These are phyloP conservation scores for Leishmania gerbilli DNA, from an alignment of 208 protist species.

Conservation along the genomic window DNA sequence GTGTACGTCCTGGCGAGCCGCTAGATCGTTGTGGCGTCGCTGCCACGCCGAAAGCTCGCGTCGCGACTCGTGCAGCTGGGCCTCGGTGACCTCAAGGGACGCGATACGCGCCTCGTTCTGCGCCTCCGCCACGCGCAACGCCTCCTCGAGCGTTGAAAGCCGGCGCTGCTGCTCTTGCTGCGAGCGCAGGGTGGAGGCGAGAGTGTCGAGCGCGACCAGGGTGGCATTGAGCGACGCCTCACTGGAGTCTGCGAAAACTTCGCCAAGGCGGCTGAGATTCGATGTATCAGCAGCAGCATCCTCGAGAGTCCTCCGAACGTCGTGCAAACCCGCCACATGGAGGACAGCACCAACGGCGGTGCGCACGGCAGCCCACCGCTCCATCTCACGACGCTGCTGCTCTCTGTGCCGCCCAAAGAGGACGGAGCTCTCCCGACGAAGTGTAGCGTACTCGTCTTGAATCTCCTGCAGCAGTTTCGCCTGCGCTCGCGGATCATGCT, in stretches of 20 bases:
- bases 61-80: conserved; percentile 9
- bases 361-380: conserved; percentile 15
- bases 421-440: conserved; percentile 5
- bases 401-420: neutral
- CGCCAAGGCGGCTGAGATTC: neutral
- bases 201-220: neutral
- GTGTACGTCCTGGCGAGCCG: conserved; percentile 7
- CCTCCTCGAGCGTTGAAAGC: conserved; percentile 10
- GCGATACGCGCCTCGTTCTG: conserved; percentile 8
- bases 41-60: conserved; percentile 14
- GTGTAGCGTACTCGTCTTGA: neutral
- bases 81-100: conserved; percentile 8
- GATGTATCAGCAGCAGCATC: neutral
- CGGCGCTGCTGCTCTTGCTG: conserved; percentile 6
- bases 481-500: neutral
- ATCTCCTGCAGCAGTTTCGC: neutral
- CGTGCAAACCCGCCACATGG: neutral
- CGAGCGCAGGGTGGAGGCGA: neutral
- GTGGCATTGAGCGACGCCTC: neutral
- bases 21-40: neutral
- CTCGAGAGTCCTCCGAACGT: neutral
- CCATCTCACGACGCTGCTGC: neutral
- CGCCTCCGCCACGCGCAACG: conserved; percentile 4
- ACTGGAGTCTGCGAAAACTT: neutral
- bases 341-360: neutral